A percentile compares a stretch with the other conserved stretches of the same genome.
These are phyloP conservation scores for Medicago lupulina DNA, from an alignment of 306 rosid genomes.

Conservation along the genomic window DNA sequence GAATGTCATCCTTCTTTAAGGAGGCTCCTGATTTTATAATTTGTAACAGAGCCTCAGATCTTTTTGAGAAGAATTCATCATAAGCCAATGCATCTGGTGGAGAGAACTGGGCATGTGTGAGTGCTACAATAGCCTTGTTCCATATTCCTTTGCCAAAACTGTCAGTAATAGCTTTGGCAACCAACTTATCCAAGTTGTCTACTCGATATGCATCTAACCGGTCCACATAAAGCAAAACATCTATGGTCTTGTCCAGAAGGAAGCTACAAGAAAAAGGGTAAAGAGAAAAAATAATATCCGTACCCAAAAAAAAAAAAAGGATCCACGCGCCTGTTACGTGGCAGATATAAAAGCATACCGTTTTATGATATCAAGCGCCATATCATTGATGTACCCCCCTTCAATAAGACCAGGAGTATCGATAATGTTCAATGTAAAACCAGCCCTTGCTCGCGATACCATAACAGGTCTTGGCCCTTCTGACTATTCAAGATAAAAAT, in stretches of 20 bases:
- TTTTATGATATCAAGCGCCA: conserved; percentile 79
- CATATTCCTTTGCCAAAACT: conserved; percentile 90
- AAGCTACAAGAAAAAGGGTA: conserved; percentile 56
- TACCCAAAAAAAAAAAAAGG: conserved; percentile 14
- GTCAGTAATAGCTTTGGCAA: conserved; percentile 76
- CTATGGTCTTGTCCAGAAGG: conserved; percentile 93
- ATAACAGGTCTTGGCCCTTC: conserved; percentile 89
- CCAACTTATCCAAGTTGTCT: conserved; percentile 86
- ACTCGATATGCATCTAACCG: conserved; percentile 95
- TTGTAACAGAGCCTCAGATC: conserved; percentile 84
- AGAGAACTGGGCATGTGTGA: conserved; percentile 91
- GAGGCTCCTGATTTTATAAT: conserved; percentile 67
- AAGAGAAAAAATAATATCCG: conserved; percentile 5
- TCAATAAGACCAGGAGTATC: conserved; percentile 99
- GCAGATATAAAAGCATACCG: conserved; percentile 48
- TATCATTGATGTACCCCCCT: conserved; percentile 89
- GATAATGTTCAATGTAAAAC: conserved; percentile 84
- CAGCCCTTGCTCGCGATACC: conserved; percentile 84
- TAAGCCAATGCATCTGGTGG: conserved; percentile 93
- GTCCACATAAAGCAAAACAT: conserved; percentile 91
- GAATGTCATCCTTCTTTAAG: conserved; percentile 60
- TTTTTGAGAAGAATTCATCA: conserved; percentile 79
- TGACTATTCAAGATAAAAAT: conserved; percentile 55
- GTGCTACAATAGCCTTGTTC: conserved; percentile 85
- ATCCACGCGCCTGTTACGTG: background rate